These are phyloP conservation scores for Clavispora vitiphila DNA, from an alignment of 805 yeast species.

Conservation along the genomic window DNA sequence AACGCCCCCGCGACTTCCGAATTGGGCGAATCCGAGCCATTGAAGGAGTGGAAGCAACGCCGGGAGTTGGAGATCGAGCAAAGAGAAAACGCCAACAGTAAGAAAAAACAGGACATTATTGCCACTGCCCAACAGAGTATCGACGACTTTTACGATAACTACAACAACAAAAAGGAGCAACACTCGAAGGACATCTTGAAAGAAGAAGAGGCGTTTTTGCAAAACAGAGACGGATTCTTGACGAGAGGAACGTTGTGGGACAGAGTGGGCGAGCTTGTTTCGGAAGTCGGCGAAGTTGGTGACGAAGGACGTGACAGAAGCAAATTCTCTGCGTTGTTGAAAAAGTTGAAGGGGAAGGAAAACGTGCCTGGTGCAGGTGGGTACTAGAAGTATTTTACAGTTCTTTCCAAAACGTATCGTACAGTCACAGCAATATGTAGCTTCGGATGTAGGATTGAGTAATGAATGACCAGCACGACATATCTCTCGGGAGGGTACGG, in stretches of 20 bases:
- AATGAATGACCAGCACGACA: neutral
- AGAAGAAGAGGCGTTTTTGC: slow-evolving; percentile 68
- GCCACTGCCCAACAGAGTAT: slow-evolving; percentile 75
- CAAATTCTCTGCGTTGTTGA: slow-evolving; percentile 61
- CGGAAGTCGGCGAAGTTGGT: slow-evolving; percentile 36
- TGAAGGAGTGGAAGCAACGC: slow-evolving; percentile 74
- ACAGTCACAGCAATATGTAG: neutral
- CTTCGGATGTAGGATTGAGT: neutral
- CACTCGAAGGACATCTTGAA: slow-evolving; percentile 56
- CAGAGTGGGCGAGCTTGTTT: slow-evolving; percentile 49
- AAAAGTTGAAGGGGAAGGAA: slow-evolving; percentile 61
- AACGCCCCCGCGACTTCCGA: slow-evolving; percentile 10
- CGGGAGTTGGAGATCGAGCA: slow-evolving; percentile 72
- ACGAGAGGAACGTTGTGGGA: slow-evolving; percentile 49
- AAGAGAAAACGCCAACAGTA: slow-evolving; percentile 67
- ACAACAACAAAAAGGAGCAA: slow-evolving; percentile 76
- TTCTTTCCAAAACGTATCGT: slow-evolving; percentile 1
- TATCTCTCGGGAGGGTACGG: no score
- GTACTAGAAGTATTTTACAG: slow-evolving; percentile 25
- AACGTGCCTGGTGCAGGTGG: slow-evolving; percentile 77
- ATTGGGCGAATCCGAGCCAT: slow-evolving; percentile 46
- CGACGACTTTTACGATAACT: slow-evolving; percentile 89
- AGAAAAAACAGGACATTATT: slow-evolving; percentile 61
- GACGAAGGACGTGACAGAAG: slow-evolving; percentile 59
- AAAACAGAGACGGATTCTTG: slow-evolving; percentile 65